Conservation (phyloP, 495 filamentous ascomycete species). For the Penicillium robsamsonii region DNA sequence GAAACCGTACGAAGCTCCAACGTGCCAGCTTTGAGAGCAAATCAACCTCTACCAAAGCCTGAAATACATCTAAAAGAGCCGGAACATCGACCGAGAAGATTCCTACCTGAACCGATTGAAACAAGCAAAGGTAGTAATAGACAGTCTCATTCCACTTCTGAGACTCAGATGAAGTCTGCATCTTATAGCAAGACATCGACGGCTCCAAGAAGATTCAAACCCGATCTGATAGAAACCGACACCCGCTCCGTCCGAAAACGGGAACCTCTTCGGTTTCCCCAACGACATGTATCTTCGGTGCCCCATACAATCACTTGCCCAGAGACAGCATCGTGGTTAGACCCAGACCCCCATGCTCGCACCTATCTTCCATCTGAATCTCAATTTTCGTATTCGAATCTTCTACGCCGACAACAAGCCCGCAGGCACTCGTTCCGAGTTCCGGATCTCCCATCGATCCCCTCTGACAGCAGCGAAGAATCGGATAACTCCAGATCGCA, state of each 20-base stretch:
- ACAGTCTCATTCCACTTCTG: constrained; percentile 5
- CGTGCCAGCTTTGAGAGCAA: constrained; percentile 20
- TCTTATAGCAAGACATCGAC: constrained; percentile 1
- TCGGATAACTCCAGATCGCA: constrained; percentile 48
- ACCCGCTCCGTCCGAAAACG: constrained; percentile 44
- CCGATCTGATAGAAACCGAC: constrained; percentile 58
- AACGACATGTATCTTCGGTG: constrained; percentile 4
- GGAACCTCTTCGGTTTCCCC: constrained; percentile 24
- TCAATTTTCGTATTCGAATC: constrained; percentile 45
- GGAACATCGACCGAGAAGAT: constrained; percentile 18
- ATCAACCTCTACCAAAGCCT: constrained; percentile 8
- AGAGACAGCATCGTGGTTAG: background rate
- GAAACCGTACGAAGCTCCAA: constrained; percentile 62
- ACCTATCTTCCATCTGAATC: constrained; percentile 35
- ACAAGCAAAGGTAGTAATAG: constrained; percentile 26
- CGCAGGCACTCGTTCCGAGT: constrained; percentile 56
- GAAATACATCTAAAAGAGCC: constrained; percentile 9
- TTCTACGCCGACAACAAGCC: constrained; percentile 38
- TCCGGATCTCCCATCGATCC: constrained; percentile 51
- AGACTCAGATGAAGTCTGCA: constrained; percentile 13
- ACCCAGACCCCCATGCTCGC: background rate
- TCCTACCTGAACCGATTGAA: constrained; percentile 32
- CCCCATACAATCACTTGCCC: background rate
- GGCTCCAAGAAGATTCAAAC: constrained; percentile 50
- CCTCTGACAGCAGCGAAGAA: constrained; percentile 56